Base-by-base conservation (phyloP, 2,329 filamentous ascomycete species). In the Aaosphaeria arxii region DNA sequence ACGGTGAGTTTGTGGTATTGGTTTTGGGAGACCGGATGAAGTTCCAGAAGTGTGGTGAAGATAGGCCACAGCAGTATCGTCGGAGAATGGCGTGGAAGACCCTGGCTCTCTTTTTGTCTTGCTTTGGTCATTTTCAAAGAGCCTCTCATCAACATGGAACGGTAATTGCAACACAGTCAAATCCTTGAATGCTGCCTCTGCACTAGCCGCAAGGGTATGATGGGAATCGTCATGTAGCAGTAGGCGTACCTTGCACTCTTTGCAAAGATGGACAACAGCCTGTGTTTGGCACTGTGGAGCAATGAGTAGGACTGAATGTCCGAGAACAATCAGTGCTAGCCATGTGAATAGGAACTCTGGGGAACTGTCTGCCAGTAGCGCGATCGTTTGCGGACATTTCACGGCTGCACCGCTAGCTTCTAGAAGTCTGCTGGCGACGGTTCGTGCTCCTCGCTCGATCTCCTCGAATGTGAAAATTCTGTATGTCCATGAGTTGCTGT, bases 41-140 rank as follows among this genome's bases (percentile, higher is more conserved):
- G 84, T 87, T 1, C 83, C 84, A 1, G 84, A 87, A 0, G 83
- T 85, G 56, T 87, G 83, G 53, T 80, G 78, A 28, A 84, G 69
- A 59, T 84, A 86, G 0, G 83, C 82, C 11, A 77, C 61, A 9
- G 78, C 73, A 1, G 55, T 54, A 6, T 67, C 61, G 6, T 59
- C 50, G 11, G 24, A 17, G 7, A 3, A 9, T 32, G 41, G 6
- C 30, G 29, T 11, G 9, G 4, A 17, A 11, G 39, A 41, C 4
- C 11, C 11, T 17, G 24, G 9, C 3, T 13, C 7, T 7, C 7
- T n/a, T 28, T n/a, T 11, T 7, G 7, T 9, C 41, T 43, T 29
- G 3, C 31, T 17, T 9, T 36, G 33, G 24, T 30, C 30, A 11
- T 11, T 30, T 24, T 43, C 28, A 24, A 43, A 43, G 11, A 31